phyloP scores from a whole-genome alignment of 441 rosid genomes.

The Omphalea diandra region DNA sequence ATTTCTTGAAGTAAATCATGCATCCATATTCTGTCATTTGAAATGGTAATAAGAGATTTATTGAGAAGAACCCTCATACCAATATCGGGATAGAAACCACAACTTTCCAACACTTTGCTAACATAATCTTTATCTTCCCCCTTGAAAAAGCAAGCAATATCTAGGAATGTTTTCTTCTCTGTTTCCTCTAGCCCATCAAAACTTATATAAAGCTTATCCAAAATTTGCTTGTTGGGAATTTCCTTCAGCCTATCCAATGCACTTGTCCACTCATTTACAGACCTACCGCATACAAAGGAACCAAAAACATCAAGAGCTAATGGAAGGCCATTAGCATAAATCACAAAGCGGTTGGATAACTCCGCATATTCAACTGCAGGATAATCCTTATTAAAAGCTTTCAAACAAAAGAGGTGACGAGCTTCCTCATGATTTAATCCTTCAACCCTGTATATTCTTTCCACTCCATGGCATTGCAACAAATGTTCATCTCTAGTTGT shows the following conservation, averaged over 20 bases:
- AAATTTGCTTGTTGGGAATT: slow-evolving; percentile 18
- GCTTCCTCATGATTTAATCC: slow-evolving; percentile 1
- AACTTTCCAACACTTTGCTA: slow-evolving; percentile 16
- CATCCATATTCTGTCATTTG: slow-evolving; percentile 6
- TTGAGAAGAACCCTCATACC: slow-evolving; percentile 16
- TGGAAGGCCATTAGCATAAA: slow-evolving; percentile 20
- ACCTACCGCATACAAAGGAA: slow-evolving; percentile 6
- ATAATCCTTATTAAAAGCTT: not conserved
- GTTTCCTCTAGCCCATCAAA: slow-evolving; percentile 22
- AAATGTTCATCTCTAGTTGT: slow-evolving; percentile 20
- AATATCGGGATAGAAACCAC: slow-evolving; percentile 15
- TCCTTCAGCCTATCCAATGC: slow-evolving; percentile 15
- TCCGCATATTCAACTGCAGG: slow-evolving; percentile 4
- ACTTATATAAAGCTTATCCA: slow-evolving; percentile 20
- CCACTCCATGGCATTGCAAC: slow-evolving; percentile 5
- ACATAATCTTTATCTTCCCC: slow-evolving; percentile 7
- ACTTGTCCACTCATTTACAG: slow-evolving; percentile 5
- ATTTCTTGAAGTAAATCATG: slow-evolving; percentile 44
- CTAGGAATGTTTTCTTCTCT: slow-evolving; percentile 19
- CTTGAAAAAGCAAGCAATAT: slow-evolving; percentile 27
- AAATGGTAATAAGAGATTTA: slow-evolving; percentile 18
- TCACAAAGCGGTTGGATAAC: slow-evolving; percentile 1
- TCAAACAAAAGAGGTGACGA: slow-evolving; percentile 12
- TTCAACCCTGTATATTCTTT: not conserved
- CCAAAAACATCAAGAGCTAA: slow-evolving; percentile 20